These are phyloP conservation scores for Discostella pseudostelligera DNA, from an alignment of 108 stramenopile genomes.

Conservation along the genomic window DNA sequence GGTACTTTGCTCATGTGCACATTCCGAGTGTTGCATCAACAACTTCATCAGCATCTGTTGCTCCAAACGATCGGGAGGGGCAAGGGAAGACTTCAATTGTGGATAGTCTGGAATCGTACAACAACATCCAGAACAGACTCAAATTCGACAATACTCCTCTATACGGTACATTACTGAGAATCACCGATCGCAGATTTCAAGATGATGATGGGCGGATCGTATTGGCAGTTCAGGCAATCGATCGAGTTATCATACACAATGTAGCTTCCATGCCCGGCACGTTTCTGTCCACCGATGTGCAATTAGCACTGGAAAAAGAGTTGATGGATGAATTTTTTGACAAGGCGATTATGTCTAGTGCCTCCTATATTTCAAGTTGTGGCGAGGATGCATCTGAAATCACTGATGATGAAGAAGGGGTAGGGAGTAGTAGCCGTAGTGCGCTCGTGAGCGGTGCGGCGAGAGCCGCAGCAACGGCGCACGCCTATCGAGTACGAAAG, in stretches of 20 bases:
- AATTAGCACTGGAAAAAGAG: conserved; percentile 49
- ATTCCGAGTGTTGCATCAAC: conserved; percentile 19
- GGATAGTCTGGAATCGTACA: conserved; percentile 13
- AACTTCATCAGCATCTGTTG: background rate
- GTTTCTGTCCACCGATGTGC: conserved; percentile 41
- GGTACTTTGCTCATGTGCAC: conserved; percentile 56
- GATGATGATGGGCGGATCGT: conserved; percentile 49
- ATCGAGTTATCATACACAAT: conserved; percentile 28
- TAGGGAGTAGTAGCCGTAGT: conserved; percentile 9
- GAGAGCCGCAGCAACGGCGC: conserved; percentile 27
- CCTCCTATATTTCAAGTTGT: conserved; percentile 13
- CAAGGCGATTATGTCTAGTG: conserved; percentile 23
- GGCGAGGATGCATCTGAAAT: background rate
- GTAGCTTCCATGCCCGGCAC: conserved; percentile 18
- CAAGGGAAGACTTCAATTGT: background rate
- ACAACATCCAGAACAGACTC: conserved; percentile 9
- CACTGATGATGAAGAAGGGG: conserved; percentile 3
- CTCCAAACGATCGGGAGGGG: too few relatives aligned
- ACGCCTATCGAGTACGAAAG: conserved; percentile 25
- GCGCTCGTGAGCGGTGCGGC: conserved; percentile 31
- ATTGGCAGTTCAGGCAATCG: conserved; percentile 50
- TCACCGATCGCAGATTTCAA: conserved; percentile 46
- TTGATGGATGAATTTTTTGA: conserved; percentile 33
- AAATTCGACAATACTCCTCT: conserved; percentile 33
- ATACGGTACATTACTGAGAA: conserved; percentile 46